These are phyloP conservation scores for Aristolochia californica DNA, from an alignment of 164 flowering plant genomes.

Conservation along the genomic window DNA sequence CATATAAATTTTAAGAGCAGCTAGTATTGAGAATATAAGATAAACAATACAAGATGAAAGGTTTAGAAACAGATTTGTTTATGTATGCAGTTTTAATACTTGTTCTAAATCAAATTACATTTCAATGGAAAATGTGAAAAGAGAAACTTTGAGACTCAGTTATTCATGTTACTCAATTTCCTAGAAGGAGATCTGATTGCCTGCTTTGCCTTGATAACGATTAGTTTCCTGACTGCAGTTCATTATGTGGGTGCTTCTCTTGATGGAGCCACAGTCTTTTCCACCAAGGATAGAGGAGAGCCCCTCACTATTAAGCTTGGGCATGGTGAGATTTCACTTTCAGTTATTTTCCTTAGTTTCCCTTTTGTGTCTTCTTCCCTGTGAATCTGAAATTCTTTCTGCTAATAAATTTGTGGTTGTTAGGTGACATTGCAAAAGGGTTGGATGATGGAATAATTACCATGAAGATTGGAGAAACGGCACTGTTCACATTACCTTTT, in stretches of 20 bases:
- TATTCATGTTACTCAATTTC: too few species aligned
- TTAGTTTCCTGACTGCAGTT: slow-evolving; percentile 25
- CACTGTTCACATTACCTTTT: slow-evolving; percentile 56
- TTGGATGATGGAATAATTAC: slow-evolving; percentile 48
- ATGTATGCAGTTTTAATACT: too few species aligned
- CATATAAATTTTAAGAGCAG: too few species aligned
- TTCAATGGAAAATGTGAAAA: neutral
- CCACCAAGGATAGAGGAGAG: slow-evolving; percentile 33
- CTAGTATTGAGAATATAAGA: too few species aligned
- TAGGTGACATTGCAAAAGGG: slow-evolving; percentile 35
- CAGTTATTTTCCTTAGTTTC: neutral
- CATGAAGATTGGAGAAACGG: slow-evolving; percentile 57
- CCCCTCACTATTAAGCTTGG: slow-evolving; percentile 51
- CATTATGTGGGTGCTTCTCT: slow-evolving; percentile 42
- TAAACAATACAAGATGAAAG: too few species aligned
- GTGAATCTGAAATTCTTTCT: neutral
- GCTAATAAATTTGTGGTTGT: neutral
- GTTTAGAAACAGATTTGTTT: too few species aligned
- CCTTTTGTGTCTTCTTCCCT: neutral
- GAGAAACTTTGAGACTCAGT: too few species aligned
- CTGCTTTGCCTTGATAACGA: neutral
- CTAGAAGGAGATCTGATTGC: neutral
- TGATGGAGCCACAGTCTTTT: slow-evolving; percentile 49
- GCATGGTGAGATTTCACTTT: slow-evolving; percentile 23
- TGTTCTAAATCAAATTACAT: too few species aligned